phyloP scores from a whole-genome alignment of 2,329 filamentous ascomycete species.

The Coccinonectria pachysandricola region DNA sequence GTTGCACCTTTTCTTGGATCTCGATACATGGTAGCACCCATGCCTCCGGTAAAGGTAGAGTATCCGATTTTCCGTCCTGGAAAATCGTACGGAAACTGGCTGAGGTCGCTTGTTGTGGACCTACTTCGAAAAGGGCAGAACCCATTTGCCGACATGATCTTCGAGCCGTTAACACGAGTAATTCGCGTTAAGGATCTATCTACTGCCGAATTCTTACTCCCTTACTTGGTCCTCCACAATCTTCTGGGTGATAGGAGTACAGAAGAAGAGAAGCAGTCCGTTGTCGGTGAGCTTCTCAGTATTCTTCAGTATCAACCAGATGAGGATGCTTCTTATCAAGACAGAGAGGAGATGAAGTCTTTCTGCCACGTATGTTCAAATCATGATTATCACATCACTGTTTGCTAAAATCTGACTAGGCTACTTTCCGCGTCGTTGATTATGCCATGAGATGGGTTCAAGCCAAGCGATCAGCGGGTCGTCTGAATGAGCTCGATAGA shows the following conservation, averaged over 20 bases:
- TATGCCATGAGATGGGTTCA: slow-evolving; percentile 88
- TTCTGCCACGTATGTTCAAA: slow-evolving; percentile 77
- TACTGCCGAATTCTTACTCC: slow-evolving; percentile 79
- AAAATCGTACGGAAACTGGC: slow-evolving; percentile 68
- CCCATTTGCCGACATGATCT: slow-evolving; percentile 64
- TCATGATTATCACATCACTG: too few relatives aligned
- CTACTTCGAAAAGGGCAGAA: slow-evolving; percentile 70
- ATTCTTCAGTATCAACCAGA: slow-evolving; percentile 56
- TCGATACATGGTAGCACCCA: slow-evolving; percentile 62
- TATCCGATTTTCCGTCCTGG: slow-evolving; percentile 72
- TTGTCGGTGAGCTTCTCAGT: slow-evolving; percentile 62
- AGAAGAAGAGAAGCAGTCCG: slow-evolving; percentile 49
- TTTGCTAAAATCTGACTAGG: slow-evolving; percentile 37
- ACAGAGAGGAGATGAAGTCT: slow-evolving; percentile 67
- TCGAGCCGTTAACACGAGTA: slow-evolving; percentile 69
- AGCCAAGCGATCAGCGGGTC: slow-evolving; percentile 42
- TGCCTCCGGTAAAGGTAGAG: slow-evolving; percentile 41
- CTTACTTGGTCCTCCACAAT: slow-evolving; percentile 76
- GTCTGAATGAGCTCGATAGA: slow-evolving; percentile 30
- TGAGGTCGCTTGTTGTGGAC: slow-evolving; percentile 70
- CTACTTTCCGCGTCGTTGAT: slow-evolving; percentile 81
- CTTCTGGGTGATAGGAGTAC: slow-evolving; percentile 58
- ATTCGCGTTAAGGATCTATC: slow-evolving; percentile 78
- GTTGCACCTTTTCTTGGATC: slow-evolving; percentile 84
- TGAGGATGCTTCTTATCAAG: slow-evolving; percentile 42